Conservation (phyloP, 2,329 filamentous ascomycete genomes). For the Colletotrichum costaricense region DNA sequence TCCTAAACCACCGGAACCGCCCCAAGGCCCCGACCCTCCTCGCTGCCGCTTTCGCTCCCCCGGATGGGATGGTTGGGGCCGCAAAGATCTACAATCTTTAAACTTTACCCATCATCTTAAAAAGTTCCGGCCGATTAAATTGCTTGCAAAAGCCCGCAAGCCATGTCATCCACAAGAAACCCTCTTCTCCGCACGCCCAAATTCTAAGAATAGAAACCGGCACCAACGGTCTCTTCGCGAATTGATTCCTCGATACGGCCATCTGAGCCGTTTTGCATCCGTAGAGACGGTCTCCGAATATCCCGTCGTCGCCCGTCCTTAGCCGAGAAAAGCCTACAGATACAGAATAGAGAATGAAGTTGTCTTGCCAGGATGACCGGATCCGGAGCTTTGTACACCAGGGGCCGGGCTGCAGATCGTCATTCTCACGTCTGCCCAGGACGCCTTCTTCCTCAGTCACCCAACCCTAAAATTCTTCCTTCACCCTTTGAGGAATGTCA, state of each 20-base stretch:
- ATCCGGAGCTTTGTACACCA: not conserved
- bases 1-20: not conserved
- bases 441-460: not conserved
- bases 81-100: not conserved
- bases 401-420: not conserved
- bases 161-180: not conserved
- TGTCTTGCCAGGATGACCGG: not conserved
- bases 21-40: not conserved
- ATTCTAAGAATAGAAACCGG: not conserved
- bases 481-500: not conserved
- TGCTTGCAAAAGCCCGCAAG: not conserved
- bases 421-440: conserved; percentile 10
- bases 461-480: not conserved
- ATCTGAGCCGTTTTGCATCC: not conserved
- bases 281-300: not conserved
- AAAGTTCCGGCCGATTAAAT: not conserved
- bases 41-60: not conserved
- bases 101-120: not conserved
- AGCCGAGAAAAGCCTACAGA: not conserved
- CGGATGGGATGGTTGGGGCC: not conserved
- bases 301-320: not conserved
- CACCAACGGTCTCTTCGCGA: not conserved
- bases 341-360: not conserved
- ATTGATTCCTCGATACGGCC: not conserved
- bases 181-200: not conserved